Evolutionary conservation across 139 green algal species (phyloP), one percentile per base, ranked within the genome.

Genomic region (Chlorella sp.): DNA sequence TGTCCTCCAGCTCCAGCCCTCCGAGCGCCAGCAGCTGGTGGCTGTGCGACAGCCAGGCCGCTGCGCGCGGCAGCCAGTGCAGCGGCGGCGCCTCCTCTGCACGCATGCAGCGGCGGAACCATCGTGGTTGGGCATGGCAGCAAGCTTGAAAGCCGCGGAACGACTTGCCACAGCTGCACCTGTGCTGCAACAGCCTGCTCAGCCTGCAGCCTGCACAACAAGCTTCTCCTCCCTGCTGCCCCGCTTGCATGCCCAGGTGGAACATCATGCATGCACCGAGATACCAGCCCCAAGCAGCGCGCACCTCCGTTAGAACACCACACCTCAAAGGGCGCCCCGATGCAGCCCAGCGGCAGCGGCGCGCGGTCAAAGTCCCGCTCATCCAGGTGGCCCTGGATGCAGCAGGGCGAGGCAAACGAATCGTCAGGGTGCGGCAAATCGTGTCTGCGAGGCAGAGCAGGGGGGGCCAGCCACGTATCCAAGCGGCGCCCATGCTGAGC

Each of bases 11-110:
- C 62, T 83, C 78, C 78, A 83, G 63, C 4, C 78, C 78, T 0
- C 26, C 62, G 28, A 83, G 39, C 16, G 62, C 78, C 39, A 83
- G n/a, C 16, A 83, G 3, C 38, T 65, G 63, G 38, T 74, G 51
- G 51, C 51, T 41, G 16, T 47, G 63, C 28, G 78, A 44, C 41
- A 75, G 12, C 78, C 78, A 83, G 18, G 63, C 78, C 28, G 51
- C 28, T 12, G 78, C 34, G 26, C 39, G 78, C n/a, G 78, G 78
- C 78, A 83, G 78, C 63, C 63, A 83, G 63, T 74, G 62, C 62
- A 74, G 63, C 63, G 62, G 63, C 15, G 57, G 60, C 26, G 76
- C 60, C 36, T 72, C 76, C 12, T 72, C 70, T 78, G 70, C 69
- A 69, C 17, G 64, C 30, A 41, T n/a, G 63, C 28, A 38, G 18